These are phyloP conservation scores for Penicillium crystallinum DNA, from an alignment of 495 filamentous ascomycete species.

Conservation along the genomic window DNA sequence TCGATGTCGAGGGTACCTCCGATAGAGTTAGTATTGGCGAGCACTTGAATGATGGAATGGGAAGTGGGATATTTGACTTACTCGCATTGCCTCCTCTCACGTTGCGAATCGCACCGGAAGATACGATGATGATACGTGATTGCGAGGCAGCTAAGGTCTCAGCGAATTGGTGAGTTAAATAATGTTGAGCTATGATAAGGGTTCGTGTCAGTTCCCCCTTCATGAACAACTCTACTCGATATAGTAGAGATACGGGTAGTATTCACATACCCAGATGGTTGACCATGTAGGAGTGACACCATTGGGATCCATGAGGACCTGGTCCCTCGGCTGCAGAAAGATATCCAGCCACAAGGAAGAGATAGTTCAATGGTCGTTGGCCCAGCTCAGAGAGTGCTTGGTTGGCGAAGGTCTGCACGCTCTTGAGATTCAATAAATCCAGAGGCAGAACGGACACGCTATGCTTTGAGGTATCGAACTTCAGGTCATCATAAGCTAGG, in stretches of 20 bases:
- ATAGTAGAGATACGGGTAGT: background rate
- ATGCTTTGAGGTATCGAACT: slow-evolving; percentile 19
- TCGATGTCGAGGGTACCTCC: slow-evolving; percentile 25
- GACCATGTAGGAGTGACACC: slow-evolving; percentile 22
- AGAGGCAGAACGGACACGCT: slow-evolving; percentile 18
- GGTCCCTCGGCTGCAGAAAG: slow-evolving; percentile 17
- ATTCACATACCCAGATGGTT: slow-evolving; percentile 25
- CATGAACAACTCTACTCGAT: background rate
- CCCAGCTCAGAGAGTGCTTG: slow-evolving; percentile 18
- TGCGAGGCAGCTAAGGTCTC: slow-evolving; percentile 19
- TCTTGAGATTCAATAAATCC: slow-evolving; percentile 19
- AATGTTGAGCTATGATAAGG: slow-evolving; percentile 22
- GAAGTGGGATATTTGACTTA: slow-evolving; percentile 1
- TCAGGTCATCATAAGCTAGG: slow-evolving; percentile 18
- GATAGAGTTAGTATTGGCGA: background rate
- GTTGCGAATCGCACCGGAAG: slow-evolving; percentile 25
- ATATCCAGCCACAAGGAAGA: slow-evolving; percentile 22
- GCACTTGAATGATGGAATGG: background rate
- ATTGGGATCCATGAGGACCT: slow-evolving; percentile 24
- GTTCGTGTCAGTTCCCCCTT: background rate
- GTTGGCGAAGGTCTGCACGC: slow-evolving; percentile 24
- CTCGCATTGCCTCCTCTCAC: slow-evolving; percentile 21
- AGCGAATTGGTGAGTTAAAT: slow-evolving; percentile 21
- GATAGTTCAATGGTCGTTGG: slow-evolving; percentile 9
- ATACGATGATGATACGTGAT: slow-evolving; percentile 26